Conservation (phyloP, 306 rosid species). For the Cicer yamashitae region DNA sequence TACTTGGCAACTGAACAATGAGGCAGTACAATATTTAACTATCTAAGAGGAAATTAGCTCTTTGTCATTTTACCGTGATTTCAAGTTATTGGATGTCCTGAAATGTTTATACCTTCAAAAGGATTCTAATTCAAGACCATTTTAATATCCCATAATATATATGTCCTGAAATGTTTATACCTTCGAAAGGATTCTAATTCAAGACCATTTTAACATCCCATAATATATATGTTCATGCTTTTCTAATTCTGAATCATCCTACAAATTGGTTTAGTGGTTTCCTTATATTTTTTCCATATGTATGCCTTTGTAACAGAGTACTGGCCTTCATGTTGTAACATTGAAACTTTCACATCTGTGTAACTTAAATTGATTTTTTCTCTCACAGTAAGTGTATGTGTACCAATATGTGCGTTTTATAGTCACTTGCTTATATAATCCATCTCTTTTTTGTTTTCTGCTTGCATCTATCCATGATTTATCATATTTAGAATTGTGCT, state of each 20-base stretch:
- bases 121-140: not conserved
- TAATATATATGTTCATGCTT: constrained; percentile 5
- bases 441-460: constrained; percentile 26
- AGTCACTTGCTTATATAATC: constrained; percentile 23
- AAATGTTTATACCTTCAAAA: too few species aligned
- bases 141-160: constrained; percentile 3
- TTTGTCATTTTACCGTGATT: too few species aligned
- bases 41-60: too few species aligned
- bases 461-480: not conserved
- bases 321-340: constrained; percentile 8
- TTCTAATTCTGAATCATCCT: not conserved
- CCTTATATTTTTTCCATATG: constrained; percentile 8
- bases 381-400: constrained; percentile 1
- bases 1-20: constrained; percentile 14
- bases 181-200: not conserved
- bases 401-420: constrained; percentile 6
- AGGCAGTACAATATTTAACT: not conserved
- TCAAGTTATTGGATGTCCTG: too few species aligned
- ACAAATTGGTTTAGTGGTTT: not conserved
- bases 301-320: constrained; percentile 10
- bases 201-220: not conserved
- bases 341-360: constrained; percentile 1
- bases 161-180: not conserved
- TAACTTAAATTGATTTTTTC: constrained; percentile 11
- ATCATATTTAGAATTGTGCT: constrained; percentile 1